Conservation (phyloP, 345 rosid species). For the Syzygium aromaticum region DNA sequence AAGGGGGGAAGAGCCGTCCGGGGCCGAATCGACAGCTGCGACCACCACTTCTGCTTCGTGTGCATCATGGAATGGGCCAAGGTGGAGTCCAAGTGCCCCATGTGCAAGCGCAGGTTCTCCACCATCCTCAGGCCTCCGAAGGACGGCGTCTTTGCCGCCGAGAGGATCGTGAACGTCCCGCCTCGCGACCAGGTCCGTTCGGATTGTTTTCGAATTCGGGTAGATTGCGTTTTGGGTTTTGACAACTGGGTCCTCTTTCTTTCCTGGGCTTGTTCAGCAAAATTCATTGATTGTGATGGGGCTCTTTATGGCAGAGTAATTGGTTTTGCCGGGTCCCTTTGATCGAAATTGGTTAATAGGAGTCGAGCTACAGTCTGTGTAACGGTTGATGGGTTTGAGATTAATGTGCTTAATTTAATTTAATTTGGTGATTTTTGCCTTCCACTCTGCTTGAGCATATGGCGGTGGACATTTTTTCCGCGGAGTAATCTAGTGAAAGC, state of each 20-base stretch:
- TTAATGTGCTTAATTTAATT: neutral
- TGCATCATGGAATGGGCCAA: slow-evolving; percentile 67
- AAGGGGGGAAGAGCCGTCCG: slow-evolving; percentile 30
- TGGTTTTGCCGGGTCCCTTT: neutral
- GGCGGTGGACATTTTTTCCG: neutral
- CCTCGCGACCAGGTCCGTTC: slow-evolving; percentile 44
- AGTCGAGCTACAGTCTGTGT: neutral
- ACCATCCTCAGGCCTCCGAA: slow-evolving; percentile 28
- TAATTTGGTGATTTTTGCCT: neutral
- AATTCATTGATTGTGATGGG: neutral
- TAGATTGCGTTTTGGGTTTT: neutral
- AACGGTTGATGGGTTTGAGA: neutral
- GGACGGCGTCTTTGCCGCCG: slow-evolving; percentile 21
- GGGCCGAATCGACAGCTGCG: slow-evolving; percentile 50
- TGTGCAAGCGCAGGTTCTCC: slow-evolving; percentile 51
- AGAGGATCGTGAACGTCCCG: slow-evolving; percentile 33
- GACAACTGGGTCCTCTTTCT: neutral
- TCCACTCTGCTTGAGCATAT: neutral
- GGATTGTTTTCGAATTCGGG: neutral
- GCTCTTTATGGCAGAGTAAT: neutral
- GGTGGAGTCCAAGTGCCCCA: slow-evolving; percentile 52
- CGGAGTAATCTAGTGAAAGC: neutral
- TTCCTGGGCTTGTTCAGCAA: neutral
- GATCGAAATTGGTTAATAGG: neutral
- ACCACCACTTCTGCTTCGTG: slow-evolving; percentile 54